phyloP scores from a whole-genome alignment of 2,329 filamentous ascomycete species.

The Lojkania enalia region DNA sequence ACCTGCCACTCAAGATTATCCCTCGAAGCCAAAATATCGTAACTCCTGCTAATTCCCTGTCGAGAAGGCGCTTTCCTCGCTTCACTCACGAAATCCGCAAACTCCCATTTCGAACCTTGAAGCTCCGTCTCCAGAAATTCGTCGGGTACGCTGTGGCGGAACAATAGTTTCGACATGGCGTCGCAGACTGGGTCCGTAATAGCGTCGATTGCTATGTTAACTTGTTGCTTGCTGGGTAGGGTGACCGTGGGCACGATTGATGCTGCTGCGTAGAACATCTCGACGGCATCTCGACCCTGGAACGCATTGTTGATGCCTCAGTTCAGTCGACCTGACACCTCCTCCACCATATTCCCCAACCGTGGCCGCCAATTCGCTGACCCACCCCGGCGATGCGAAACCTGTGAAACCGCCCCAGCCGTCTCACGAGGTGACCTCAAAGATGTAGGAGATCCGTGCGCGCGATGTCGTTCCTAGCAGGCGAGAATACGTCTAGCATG shows the following conservation, averaged over 20 bases:
- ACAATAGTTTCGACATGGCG: not conserved
- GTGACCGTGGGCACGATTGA: conserved; percentile 9
- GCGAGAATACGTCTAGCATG: no score
- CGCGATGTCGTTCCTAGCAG: no score
- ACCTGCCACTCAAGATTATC: conserved; percentile 10
- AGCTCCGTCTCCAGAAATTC: conserved; percentile 1
- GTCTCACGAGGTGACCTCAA: not conserved
- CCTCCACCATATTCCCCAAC: conserved; percentile 4
- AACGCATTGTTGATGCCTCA: conserved; percentile 14
- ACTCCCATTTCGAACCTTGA: conserved; percentile 10
- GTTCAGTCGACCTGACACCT: conserved; percentile 4
- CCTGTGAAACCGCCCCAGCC: not conserved
- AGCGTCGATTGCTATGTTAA: conserved; percentile 6
- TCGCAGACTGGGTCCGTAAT: conserved; percentile 11
- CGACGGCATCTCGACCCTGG: conserved; percentile 19
- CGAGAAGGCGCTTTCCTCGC: conserved; percentile 10
- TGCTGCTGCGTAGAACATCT: conserved; percentile 12
- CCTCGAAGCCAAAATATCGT: conserved; percentile 3
- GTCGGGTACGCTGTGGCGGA: no score
- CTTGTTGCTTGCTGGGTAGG: conserved; percentile 8
- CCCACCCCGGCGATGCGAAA: not conserved
- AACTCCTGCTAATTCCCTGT: conserved; percentile 15
- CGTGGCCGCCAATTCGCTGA: not conserved
- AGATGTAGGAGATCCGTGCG: no score
- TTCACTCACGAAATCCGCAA: conserved; percentile 13